These are phyloP conservation scores for Penicillium verhagenii DNA, from an alignment of 495 filamentous ascomycete species.

Conservation along the genomic window DNA sequence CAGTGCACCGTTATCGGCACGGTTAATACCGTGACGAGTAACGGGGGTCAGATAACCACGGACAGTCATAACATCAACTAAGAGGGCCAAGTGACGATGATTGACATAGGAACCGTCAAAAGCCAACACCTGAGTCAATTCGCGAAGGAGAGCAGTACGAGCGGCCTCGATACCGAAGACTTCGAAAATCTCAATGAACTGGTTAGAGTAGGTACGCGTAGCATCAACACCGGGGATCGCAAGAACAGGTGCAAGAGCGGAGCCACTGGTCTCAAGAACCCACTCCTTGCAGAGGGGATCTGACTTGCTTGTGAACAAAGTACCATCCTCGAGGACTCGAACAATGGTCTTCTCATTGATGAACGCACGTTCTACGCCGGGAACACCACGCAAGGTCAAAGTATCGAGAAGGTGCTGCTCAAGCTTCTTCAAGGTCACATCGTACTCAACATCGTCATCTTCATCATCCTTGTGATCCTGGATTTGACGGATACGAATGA, in stretches of 20 bases:
- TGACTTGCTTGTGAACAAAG: constrained; percentile 64
- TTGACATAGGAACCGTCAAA: constrained; percentile 99
- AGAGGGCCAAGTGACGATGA: constrained; percentile 91
- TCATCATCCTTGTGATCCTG: constrained; percentile 67
- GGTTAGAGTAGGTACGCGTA: constrained; percentile 89
- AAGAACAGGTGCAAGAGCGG: constrained; percentile 77
- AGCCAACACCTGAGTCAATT: constrained; percentile 85
- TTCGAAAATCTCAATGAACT: constrained; percentile 88
- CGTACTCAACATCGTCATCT: constrained; percentile 79
- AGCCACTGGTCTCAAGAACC: constrained; percentile 92
- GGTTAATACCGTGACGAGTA: constrained; percentile 97
- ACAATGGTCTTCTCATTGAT: constrained; percentile 76
- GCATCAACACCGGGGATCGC: constrained; percentile 85
- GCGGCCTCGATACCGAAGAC: constrained; percentile 97
- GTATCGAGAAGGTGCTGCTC: constrained; percentile 89
- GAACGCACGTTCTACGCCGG: constrained; percentile 86
- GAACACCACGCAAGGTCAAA: constrained; percentile 84
- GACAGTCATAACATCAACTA: constrained; percentile 98
- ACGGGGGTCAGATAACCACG: constrained; percentile 91
- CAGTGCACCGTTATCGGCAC: constrained; percentile 93
- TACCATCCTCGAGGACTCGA: constrained; percentile 60
- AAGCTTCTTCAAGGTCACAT: constrained; percentile 84
- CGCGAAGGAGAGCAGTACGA: constrained; percentile 77
- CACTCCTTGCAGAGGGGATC: constrained; percentile 80
- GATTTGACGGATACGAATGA: constrained; percentile 89